Evolutionary conservation across 1,284 basidiomycete genomes (phyloP).

Genomic region (Schizophyllum commune): DNA sequence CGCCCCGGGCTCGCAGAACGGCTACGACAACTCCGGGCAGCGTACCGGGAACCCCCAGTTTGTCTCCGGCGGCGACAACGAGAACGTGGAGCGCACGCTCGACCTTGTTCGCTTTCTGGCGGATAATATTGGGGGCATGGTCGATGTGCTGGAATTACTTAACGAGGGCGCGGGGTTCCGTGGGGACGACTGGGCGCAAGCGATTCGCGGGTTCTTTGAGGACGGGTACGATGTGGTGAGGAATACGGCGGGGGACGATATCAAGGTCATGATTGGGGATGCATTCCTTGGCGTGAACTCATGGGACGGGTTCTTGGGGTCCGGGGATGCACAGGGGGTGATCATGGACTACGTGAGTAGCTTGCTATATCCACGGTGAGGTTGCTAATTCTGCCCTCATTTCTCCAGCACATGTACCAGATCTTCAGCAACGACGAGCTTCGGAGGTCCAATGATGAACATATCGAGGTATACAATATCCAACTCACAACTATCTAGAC

Average conservation of each 20-base stretch:
- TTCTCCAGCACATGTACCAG: constrained; percentile 65
- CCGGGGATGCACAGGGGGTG: constrained; percentile 42
- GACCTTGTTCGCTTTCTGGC: constrained; percentile 55
- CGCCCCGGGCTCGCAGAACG: constrained; percentile 65
- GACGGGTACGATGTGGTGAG: constrained; percentile 52
- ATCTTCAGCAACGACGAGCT: constrained; percentile 63
- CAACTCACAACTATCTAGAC: neutral
- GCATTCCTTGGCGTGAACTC: constrained; percentile 61
- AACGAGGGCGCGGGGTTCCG: constrained; percentile 57
- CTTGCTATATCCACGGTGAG: constrained; percentile 4
- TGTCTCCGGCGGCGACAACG: constrained; percentile 37
- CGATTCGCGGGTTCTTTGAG: constrained; percentile 43
- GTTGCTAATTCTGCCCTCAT: neutral
- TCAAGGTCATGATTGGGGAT: constrained; percentile 67
- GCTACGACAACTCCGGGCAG: constrained; percentile 82
- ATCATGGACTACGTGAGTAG: constrained; percentile 52
- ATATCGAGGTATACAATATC: constrained; percentile 31
- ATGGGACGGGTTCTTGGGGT: constrained; percentile 57
- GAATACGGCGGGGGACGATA: constrained; percentile 31
- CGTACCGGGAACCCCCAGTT: constrained; percentile 56
- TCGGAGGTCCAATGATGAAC: constrained; percentile 44
- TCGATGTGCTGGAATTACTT: constrained; percentile 55
- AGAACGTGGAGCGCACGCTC: constrained; percentile 57
- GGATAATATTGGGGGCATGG: constrained; percentile 43
- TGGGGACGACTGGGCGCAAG: constrained; percentile 31